Conservation (phyloP, 2,329 filamentous ascomycete species). For the Fusarium torreyae region DNA sequence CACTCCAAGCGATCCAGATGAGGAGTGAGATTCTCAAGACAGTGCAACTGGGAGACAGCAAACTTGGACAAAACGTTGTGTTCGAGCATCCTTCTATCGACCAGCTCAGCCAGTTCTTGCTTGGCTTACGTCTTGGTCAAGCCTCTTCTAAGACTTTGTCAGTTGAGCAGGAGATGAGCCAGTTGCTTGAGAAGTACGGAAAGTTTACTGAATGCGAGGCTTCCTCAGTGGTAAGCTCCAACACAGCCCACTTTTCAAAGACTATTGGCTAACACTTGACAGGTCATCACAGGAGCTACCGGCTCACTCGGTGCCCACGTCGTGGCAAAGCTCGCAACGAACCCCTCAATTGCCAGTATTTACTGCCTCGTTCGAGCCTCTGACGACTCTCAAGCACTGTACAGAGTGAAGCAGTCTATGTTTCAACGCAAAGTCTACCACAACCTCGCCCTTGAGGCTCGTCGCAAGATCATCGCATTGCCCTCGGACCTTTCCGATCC, state of each 20-base stretch:
- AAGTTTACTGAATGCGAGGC: neutral
- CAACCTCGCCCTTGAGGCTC: slow-evolving; percentile 19
- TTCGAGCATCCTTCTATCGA: slow-evolving; percentile 64
- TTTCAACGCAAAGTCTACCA: slow-evolving; percentile 51
- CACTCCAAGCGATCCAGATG: slow-evolving; percentile 69
- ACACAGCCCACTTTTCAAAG: neutral
- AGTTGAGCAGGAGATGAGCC: neutral
- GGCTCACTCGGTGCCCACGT: slow-evolving; percentile 73
- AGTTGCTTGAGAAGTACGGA: neutral
- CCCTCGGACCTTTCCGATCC: slow-evolving; percentile 59
- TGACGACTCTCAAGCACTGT: slow-evolving; percentile 51
- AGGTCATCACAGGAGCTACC: slow-evolving; percentile 70
- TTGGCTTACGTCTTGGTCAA: neutral
- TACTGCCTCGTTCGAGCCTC: slow-evolving; percentile 65
- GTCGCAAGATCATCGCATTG: slow-evolving; percentile 48
- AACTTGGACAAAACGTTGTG: slow-evolving; percentile 68
- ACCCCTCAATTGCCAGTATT: slow-evolving; percentile 67
- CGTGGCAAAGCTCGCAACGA: slow-evolving; percentile 68
- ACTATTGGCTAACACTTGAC: neutral
- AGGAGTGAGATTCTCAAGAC: slow-evolving; percentile 65
- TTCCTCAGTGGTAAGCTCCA: neutral
- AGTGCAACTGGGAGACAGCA: slow-evolving; percentile 62
- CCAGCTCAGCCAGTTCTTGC: slow-evolving; percentile 35
- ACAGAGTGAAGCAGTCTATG: slow-evolving; percentile 52
- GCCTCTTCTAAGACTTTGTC: neutral